Evolutionary conservation across 352 stramenopile species (phyloP).

Genomic region (Aphanomyces invadans): DNA sequence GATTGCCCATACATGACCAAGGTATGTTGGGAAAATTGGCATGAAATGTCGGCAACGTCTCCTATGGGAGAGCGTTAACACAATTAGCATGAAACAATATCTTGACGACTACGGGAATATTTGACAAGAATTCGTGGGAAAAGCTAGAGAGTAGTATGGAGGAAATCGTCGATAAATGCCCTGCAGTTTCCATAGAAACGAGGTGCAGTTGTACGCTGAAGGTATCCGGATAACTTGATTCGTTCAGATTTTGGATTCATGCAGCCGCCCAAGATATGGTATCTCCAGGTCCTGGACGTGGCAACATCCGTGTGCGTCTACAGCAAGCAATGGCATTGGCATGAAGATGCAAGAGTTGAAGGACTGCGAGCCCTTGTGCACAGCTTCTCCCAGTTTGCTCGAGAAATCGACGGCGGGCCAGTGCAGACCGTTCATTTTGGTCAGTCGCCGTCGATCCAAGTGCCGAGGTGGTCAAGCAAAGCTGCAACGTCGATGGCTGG

Average conservation of each 20-base stretch:
- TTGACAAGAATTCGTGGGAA: too few species aligned
- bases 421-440: conserved; percentile 26
- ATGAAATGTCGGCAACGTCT: too few species aligned
- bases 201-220: too few species aligned
- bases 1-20: too few species aligned
- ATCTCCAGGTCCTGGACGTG: conserved; percentile 39
- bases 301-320: conserved; percentile 65
- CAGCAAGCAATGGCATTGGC: conserved; percentile 75
- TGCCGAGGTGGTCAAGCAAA: conserved; percentile 38
- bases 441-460: conserved; percentile 63
- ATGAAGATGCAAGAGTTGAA: conserved; percentile 58
- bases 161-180: too few species aligned
- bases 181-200: too few species aligned
- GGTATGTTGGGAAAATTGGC: too few species aligned
- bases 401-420: conserved; percentile 74
- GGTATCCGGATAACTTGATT: conserved; percentile 20
- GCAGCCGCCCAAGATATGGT: conserved; percentile 4
- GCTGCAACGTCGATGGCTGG: conserved; percentile 23
- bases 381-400: conserved; percentile 75
- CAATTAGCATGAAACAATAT: too few species aligned
- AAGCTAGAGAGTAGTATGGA: too few species aligned
- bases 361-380: conserved; percentile 70
- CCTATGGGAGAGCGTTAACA: too few species aligned
- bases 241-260: background rate
- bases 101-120: too few species aligned